These are phyloP conservation scores for Coprinopsis sp. DNA, from an alignment of 768 basidiomycete species.

Conservation along the genomic window DNA sequence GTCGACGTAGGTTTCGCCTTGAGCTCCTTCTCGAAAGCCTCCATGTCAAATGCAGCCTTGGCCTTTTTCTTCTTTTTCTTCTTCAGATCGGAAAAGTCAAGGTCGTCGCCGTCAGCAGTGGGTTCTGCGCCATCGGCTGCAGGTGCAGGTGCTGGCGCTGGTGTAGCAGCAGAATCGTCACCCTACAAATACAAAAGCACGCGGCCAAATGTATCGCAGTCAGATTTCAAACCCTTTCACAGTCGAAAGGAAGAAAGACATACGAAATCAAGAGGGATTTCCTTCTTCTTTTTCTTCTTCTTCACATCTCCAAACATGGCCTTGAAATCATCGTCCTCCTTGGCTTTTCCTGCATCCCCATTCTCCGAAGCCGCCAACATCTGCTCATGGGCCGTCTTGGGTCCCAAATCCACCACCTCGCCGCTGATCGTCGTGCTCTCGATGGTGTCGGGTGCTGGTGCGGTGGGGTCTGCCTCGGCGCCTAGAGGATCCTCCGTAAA, in stretches of 20 bases:
- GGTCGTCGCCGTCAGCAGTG: slow-evolving; percentile 62
- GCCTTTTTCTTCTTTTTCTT: slow-evolving; percentile 94
- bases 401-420: slow-evolving; percentile 72
- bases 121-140: slow-evolving; percentile 32
- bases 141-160: slow-evolving; percentile 37
- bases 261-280: slow-evolving; percentile 79
- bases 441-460: slow-evolving; percentile 69
- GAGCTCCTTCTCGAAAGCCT: slow-evolving; percentile 92
- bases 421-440: slow-evolving; percentile 67
- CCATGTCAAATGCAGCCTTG: slow-evolving; percentile 84
- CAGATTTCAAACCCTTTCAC: neutral
- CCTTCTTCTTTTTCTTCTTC: slow-evolving; percentile 94
- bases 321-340: slow-evolving; percentile 72
- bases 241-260: slow-evolving; percentile 21
- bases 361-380: slow-evolving; percentile 52
- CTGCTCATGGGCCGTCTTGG: slow-evolving; percentile 69
- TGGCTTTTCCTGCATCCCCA: slow-evolving; percentile 34
- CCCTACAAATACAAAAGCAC: slow-evolving; percentile 33
- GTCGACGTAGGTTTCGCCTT: slow-evolving; percentile 59
- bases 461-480: slow-evolving; percentile 77
- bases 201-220: slow-evolving; percentile 4
- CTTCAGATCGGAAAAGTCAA: slow-evolving; percentile 95
- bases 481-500: slow-evolving; percentile 83
- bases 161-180: slow-evolving; percentile 64
- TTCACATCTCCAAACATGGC: slow-evolving; percentile 86